Conservation (phyloP, 768 basidiomycete species). For the Agaricus blazei region DNA sequence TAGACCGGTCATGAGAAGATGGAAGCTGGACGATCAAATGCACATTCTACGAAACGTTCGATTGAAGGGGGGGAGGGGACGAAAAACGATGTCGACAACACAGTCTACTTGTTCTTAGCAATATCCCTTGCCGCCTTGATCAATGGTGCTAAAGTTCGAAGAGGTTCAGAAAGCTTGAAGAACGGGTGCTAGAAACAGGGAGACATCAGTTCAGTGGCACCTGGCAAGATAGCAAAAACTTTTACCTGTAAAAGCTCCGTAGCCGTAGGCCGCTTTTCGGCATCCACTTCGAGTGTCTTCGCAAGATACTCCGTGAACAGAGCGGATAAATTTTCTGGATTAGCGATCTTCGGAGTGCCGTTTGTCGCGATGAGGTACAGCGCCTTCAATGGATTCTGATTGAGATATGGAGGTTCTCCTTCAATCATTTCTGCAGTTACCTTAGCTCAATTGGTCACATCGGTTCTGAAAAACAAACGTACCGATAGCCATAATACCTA, state of each 20-base stretch:
- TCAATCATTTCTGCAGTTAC: constrained; percentile 85
- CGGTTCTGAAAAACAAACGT: constrained; percentile 15
- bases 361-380: constrained; percentile 98
- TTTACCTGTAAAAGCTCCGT: constrained; percentile 72
- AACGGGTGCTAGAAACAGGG: constrained; percentile 62
- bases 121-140: constrained; percentile 92
- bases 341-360: constrained; percentile 93
- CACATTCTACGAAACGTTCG: neutral
- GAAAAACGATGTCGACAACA: neutral
- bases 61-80: neutral
- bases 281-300: constrained; percentile 88
- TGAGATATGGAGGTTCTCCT: constrained; percentile 93
- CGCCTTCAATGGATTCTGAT: constrained; percentile 95
- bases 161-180: constrained; percentile 83
- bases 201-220: neutral
- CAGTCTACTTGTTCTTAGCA: constrained; percentile 51
- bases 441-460: neutral
- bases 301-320: constrained; percentile 89
- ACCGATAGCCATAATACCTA: constrained; percentile 97
- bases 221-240: constrained; percentile 8
- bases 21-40: constrained; percentile 1
- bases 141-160: constrained; percentile 79
- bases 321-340: constrained; percentile 67
- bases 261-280: constrained; percentile 88
- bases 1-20: neutral